These are phyloP conservation scores for Podospora sp. DNA, from an alignment of 495 filamentous ascomycete genomes.

Conservation along the genomic window DNA sequence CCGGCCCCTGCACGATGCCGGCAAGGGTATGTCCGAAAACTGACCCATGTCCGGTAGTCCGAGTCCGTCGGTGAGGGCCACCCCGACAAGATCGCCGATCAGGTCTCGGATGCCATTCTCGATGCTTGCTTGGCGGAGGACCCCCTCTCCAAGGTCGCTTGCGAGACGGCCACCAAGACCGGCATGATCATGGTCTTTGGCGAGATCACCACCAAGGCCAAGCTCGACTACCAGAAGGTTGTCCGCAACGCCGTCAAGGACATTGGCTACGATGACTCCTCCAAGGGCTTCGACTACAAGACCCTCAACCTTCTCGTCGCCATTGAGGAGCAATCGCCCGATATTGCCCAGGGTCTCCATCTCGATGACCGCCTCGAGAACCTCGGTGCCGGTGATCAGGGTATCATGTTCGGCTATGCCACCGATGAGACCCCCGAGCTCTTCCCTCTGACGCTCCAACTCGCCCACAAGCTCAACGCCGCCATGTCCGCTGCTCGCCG, in stretches of 20 bases:
- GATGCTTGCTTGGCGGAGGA: slow-evolving; percentile 94
- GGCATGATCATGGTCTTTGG: slow-evolving; percentile 99
- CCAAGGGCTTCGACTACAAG: slow-evolving; percentile 99
- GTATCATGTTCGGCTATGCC: slow-evolving; percentile 99
- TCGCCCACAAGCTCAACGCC: slow-evolving; percentile 93
- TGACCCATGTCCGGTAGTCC: slow-evolving; percentile 55
- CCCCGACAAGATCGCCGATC: slow-evolving; percentile 97
- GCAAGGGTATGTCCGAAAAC: slow-evolving; percentile 10
- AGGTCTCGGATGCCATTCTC: slow-evolving; percentile 97
- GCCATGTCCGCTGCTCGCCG: slow-evolving; percentile 87
- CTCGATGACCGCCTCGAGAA: slow-evolving; percentile 96
- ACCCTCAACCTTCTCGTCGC: slow-evolving; percentile 97
- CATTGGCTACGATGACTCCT: slow-evolving; percentile 95
- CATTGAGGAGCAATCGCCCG: slow-evolving; percentile 98
- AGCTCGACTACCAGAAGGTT: slow-evolving; percentile 95
- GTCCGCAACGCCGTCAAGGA: slow-evolving; percentile 95
- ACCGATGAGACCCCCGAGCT: slow-evolving; percentile 98
- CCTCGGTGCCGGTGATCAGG: slow-evolving; percentile 98
- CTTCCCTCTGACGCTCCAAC: slow-evolving; percentile 86
- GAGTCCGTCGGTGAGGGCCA: slow-evolving; percentile 98
- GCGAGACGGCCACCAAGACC: slow-evolving; percentile 99
- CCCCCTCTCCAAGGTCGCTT: slow-evolving; percentile 97
- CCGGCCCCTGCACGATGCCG: background rate
- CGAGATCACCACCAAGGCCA: slow-evolving; percentile 97
- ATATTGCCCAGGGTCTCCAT: slow-evolving; percentile 98